Evolutionary conservation across 352 stramenopile genomes (phyloP).

Genomic region (Discostella stelligera): DNA sequence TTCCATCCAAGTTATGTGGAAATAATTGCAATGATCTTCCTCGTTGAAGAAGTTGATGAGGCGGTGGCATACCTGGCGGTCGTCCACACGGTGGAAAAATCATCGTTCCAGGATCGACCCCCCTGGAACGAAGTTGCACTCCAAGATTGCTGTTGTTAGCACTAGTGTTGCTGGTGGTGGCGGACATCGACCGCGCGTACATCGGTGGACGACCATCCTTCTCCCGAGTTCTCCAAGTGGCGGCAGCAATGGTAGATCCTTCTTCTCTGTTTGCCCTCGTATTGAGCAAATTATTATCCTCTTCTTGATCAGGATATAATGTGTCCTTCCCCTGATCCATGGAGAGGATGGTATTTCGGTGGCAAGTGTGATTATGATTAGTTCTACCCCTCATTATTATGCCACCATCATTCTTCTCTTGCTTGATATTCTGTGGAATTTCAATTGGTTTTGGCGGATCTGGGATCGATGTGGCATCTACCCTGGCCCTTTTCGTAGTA

Average conservation of each 20-base stretch:
- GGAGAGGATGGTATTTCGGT: background rate
- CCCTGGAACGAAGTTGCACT: background rate
- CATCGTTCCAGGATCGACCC: background rate
- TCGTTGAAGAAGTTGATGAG: background rate
- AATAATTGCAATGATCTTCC: background rate
- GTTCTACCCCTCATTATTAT: background rate
- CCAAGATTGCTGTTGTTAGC: background rate
- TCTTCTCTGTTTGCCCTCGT: background rate
- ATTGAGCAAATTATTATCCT: background rate
- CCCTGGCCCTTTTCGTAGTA: conserved; percentile 6
- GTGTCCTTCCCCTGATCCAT: conserved; percentile 4
- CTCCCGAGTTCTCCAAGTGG: background rate
- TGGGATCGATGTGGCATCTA: background rate
- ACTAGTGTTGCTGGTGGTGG: background rate
- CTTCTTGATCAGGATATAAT: background rate
- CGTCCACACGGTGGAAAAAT: background rate
- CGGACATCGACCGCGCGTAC: background rate
- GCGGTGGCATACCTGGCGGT: background rate
- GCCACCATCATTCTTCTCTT: background rate
- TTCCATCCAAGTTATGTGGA: conserved; percentile 8
- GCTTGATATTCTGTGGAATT: background rate
- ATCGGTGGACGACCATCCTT: background rate
- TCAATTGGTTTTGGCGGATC: background rate
- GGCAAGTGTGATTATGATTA: background rate
- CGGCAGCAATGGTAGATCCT: background rate